Percentiles rank a stretch among this genome's conserved stretches.
These are phyloP conservation scores for Eimeria acervulina DNA, from an alignment of 169 alveolate genomes.

Conservation along the genomic window DNA sequence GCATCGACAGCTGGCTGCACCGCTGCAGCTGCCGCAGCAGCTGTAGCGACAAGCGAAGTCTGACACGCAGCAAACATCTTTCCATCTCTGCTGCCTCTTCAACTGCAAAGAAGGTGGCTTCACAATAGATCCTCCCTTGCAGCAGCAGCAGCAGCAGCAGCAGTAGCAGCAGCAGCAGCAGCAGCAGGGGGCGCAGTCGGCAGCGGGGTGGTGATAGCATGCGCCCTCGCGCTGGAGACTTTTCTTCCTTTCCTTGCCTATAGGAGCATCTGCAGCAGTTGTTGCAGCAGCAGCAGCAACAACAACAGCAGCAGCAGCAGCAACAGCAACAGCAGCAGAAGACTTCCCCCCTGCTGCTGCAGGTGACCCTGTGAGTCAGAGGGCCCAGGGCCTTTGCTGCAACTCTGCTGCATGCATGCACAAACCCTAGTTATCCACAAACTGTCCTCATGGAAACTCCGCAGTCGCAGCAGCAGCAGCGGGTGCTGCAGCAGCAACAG, in stretches of 20 bases:
- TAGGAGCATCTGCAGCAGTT: slow-evolving; percentile 19
- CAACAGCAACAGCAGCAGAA: not conserved
- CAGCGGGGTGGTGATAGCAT: not conserved
- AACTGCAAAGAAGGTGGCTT: not conserved
- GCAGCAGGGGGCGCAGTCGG: slow-evolving; percentile 4
- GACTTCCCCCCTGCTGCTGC: not conserved
- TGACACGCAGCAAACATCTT: not conserved
- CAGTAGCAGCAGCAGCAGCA: slow-evolving; percentile 54
- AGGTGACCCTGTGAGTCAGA: not conserved
- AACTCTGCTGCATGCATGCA: not conserved
- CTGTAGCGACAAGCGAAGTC: not conserved
- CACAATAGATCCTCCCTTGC: not conserved
- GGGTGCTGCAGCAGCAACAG: not conserved
- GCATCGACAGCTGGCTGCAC: slow-evolving; percentile 57
- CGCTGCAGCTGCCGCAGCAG: slow-evolving; percentile 14
- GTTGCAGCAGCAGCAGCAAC: slow-evolving; percentile 9
- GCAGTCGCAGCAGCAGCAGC: slow-evolving; percentile 32
- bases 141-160: slow-evolving; percentile 61
- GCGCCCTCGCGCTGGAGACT: not conserved
- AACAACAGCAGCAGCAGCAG: not conserved
- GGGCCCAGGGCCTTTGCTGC: not conserved
- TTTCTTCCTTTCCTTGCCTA: not conserved
- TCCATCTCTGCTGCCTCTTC: not conserved
- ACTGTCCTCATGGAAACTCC: not conserved
- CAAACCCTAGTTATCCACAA: too few species aligned